These are phyloP conservation scores for Dicorynia guianensis DNA, from an alignment of 306 rosid species.

Conservation along the genomic window DNA sequence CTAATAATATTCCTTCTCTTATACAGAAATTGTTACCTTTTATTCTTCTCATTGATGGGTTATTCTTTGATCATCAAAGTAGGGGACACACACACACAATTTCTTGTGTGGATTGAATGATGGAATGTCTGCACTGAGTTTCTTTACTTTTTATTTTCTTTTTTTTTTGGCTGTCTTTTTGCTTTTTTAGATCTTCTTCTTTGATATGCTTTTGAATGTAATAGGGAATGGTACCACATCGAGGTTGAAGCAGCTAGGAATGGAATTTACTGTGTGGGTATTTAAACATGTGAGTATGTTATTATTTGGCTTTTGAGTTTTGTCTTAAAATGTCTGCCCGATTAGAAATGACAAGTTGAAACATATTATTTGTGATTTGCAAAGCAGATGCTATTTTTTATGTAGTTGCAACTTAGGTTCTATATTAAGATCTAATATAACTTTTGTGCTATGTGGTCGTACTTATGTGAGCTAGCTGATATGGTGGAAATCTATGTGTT, in stretches of 20 bases:
- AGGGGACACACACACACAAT: not conserved
- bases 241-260: conserved; percentile 92
- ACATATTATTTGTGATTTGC: conserved; percentile 24
- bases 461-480: not conserved
- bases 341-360: conserved; percentile 24
- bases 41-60: conserved; percentile 11
- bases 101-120: conserved; percentile 28
- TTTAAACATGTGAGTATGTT: conserved; percentile 86
- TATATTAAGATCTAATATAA: not conserved
- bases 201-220: conserved; percentile 42
- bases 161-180: conserved; percentile 16
- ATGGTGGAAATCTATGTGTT: not conserved
- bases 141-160: not conserved
- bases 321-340: not conserved
- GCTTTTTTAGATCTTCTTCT: conserved; percentile 2
- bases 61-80: conserved; percentile 9
- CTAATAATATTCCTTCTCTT: not conserved
- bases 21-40: conserved; percentile 21
- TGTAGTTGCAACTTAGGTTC: not conserved
- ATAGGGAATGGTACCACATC: conserved; percentile 87
- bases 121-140: conserved; percentile 13
- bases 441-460: not conserved
- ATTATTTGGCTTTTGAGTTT: conserved; percentile 39
- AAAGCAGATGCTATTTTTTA: conserved; percentile 24
- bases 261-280: conserved; percentile 99